phyloP scores from a whole-genome alignment of 2,329 filamentous ascomycete species.

The Penicillium sp. region DNA sequence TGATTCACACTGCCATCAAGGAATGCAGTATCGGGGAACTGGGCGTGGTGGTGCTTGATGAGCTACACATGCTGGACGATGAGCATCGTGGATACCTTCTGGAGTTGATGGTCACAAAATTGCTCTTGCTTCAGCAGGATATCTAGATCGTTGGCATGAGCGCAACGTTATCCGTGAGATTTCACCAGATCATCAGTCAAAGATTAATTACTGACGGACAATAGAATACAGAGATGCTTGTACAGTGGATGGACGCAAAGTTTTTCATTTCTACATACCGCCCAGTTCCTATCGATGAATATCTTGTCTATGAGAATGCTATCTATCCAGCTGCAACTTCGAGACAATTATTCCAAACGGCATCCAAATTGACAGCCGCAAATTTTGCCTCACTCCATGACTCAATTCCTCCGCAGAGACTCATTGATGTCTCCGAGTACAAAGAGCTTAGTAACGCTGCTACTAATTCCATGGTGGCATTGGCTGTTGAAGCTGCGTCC shows the following conservation, averaged over 20 bases:
- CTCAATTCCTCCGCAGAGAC: slow-evolving; percentile 42
- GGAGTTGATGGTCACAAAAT: slow-evolving; percentile 73
- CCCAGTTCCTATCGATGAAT: slow-evolving; percentile 75
- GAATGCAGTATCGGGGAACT: slow-evolving; percentile 68
- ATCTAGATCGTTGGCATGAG: slow-evolving; percentile 80
- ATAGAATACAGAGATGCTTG: slow-evolving; percentile 71
- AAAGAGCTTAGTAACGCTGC: slow-evolving; percentile 68
- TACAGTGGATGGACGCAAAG: slow-evolving; percentile 70
- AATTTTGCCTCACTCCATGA: slow-evolving; percentile 37
- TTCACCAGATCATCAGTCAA: not conserved
- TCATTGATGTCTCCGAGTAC: slow-evolving; percentile 60
- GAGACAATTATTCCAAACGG: slow-evolving; percentile 61
- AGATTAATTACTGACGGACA: not conserved
- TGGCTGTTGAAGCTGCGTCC: slow-evolving; percentile 70
- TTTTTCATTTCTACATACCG: slow-evolving; percentile 74
- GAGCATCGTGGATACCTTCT: slow-evolving; percentile 74
- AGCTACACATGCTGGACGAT: slow-evolving; percentile 82
- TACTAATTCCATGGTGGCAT: slow-evolving; percentile 70
- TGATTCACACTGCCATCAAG: slow-evolving; percentile 74
- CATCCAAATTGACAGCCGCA: slow-evolving; percentile 52
- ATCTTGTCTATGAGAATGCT: slow-evolving; percentile 71
- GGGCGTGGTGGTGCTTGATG: slow-evolving; percentile 71
- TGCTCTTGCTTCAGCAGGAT: slow-evolving; percentile 67
- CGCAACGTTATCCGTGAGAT: slow-evolving; percentile 68
- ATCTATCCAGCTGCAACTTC: slow-evolving; percentile 67